Percentiles rank a stretch among this genome's conserved stretches.
Evolutionary conservation across 2,329 filamentous ascomycete species (phyloP).

Genomic region (Bipolaris sorokiniana): DNA sequence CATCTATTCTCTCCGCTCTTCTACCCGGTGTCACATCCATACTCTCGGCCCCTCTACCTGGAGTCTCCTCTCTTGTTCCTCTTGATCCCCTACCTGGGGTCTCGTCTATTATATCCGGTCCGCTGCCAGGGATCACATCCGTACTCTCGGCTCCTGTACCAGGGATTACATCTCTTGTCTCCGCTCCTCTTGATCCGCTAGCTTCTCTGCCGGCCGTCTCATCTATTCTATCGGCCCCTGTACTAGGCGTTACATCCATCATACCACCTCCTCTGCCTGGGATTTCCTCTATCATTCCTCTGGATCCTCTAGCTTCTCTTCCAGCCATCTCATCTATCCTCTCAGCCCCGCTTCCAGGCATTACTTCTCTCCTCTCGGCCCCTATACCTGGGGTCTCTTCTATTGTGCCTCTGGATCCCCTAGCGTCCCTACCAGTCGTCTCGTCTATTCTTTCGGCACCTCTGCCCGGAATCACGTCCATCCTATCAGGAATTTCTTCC

Average conservation of each 20-base stretch:
- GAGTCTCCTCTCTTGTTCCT: background rate
- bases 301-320: background rate
- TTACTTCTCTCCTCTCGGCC: background rate
- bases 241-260: background rate
- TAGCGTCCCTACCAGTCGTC: background rate
- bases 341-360: background rate
- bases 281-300: background rate
- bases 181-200: too few species aligned
- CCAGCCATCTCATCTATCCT: background rate
- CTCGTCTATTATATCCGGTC: background rate
- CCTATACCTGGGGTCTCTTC: background rate
- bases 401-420: background rate
- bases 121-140: background rate
- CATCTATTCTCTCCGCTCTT: background rate
- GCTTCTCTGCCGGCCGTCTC: too few species aligned
- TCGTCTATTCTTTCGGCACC: background rate
- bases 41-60: background rate
- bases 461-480: too few species aligned
- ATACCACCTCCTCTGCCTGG: background rate
- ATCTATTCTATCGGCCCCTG: background rate
- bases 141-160: background rate
- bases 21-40: background rate
- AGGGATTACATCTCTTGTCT: too few species aligned
- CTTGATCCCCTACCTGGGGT: background rate
- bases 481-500: background rate